phyloP scores from a whole-genome alignment of 169 alveolate species.

The Plasmodium malariae region DNA sequence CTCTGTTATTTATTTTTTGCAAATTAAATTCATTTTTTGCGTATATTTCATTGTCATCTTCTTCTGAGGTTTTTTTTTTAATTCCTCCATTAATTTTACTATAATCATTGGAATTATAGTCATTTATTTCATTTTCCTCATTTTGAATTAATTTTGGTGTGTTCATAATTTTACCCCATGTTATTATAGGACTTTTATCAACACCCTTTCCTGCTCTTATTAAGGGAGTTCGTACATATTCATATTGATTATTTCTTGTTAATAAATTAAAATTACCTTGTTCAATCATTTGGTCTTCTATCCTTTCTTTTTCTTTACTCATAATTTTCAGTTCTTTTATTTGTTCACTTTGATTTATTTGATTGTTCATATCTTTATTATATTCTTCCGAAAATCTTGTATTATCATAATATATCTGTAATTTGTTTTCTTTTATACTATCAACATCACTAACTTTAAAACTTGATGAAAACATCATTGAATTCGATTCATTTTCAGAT shows the following conservation, averaged over 20 bases:
- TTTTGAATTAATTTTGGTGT: conserved; percentile 21
- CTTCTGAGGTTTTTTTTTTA: not conserved
- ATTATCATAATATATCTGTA: conserved; percentile 59
- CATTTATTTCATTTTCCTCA: conserved; percentile 3
- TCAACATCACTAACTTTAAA: conserved; percentile 10
- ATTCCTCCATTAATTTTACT: no score
- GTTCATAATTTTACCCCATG: conserved; percentile 78
- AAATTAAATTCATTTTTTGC: conserved; percentile 68
- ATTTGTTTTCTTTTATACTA: not conserved
- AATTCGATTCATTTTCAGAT: conserved; percentile 53
- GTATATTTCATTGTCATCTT: not conserved
- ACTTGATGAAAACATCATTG: conserved; percentile 69
- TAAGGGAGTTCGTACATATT: conserved; percentile 81
- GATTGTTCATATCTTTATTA: conserved; percentile 67
- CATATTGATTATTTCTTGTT: conserved; percentile 62
- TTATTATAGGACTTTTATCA: conserved; percentile 77
- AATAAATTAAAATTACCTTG: conserved; percentile 76
- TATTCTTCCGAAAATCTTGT: conserved; percentile 77
- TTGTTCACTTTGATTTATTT: conserved; percentile 51
- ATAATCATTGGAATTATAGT: not conserved
- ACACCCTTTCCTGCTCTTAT: conserved; percentile 79
- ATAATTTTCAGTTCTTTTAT: conserved; percentile 45
- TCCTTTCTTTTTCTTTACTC: conserved; percentile 57
- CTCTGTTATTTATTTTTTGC: conserved; percentile 79
- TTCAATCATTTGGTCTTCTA: conserved; percentile 77